Conservation (phyloP, 2,329 filamentous ascomycete genomes). For the Xylariales sp. region DNA sequence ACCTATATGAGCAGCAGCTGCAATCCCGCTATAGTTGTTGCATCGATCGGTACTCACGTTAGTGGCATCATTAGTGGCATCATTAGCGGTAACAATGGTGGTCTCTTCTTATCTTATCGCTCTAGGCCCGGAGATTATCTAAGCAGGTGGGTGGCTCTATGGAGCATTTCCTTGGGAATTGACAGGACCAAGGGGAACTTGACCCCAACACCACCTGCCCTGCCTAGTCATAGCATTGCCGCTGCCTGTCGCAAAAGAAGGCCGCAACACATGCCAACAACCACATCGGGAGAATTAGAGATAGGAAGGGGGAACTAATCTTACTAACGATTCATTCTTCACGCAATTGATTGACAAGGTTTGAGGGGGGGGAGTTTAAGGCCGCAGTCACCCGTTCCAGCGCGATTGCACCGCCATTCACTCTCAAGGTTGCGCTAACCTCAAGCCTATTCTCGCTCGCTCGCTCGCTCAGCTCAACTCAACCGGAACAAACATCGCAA, state of each 20-base stretch:
- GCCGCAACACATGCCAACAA: conserved; percentile 18
- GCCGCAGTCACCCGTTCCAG: conserved; percentile 21
- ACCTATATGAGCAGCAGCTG: too few species aligned
- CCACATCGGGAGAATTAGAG: conserved; percentile 25
- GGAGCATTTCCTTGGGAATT: conserved; percentile 38
- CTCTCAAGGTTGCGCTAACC: conserved; percentile 20
- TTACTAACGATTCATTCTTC: conserved; percentile 10
- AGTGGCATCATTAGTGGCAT: too few species aligned
- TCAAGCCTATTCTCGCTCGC: neutral
- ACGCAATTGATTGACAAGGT: conserved; percentile 6
- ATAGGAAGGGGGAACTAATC: conserved; percentile 11
- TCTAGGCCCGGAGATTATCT: conserved; percentile 39
- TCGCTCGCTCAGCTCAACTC: conserved; percentile 1
- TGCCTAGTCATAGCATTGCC: conserved; percentile 26
- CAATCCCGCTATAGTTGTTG: too few species aligned
- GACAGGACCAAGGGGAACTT: conserved; percentile 42
- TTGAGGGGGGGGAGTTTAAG: conserved; percentile 17
- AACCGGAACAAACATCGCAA: neutral
- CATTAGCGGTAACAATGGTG: neutral
- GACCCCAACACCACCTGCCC: conserved; percentile 43
- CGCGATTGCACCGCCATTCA: conserved; percentile 15
- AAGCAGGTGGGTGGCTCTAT: conserved; percentile 40
- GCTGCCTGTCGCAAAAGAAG: conserved; percentile 22
- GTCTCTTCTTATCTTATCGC: conserved; percentile 39
- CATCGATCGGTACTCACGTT: neutral